phyloP scores from a whole-genome alignment of 192 early-diverging fungal genomes.

The Rhizoclosmatium sp. region DNA sequence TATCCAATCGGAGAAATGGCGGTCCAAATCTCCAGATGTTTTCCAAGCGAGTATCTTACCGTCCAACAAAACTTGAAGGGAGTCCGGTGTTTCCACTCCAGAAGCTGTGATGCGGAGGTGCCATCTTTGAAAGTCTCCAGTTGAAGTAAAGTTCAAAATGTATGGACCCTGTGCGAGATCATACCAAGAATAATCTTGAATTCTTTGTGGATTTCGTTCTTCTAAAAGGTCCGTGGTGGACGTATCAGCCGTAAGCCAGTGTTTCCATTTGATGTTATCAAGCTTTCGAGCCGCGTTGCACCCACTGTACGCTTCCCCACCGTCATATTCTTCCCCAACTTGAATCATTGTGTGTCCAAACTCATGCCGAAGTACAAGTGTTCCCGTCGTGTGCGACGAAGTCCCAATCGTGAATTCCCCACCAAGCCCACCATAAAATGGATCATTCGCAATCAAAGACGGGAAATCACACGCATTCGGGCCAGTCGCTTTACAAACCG shows the following conservation, averaged over 20 bases:
- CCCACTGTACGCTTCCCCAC: conserved; percentile 58
- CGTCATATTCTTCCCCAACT: conserved; percentile 56
- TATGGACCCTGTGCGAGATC: conserved; percentile 63
- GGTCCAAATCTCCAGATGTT: conserved; percentile 56
- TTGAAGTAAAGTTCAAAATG: conserved; percentile 56
- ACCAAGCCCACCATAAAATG: conserved; percentile 69
- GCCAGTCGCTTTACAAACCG: conserved; percentile 58
- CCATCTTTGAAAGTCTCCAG: conserved; percentile 59
- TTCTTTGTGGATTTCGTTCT: background rate
- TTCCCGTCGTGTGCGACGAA: conserved; percentile 57
- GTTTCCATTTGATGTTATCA: conserved; percentile 61
- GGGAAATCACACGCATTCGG: conserved; percentile 67
- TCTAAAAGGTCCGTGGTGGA: conserved; percentile 45
- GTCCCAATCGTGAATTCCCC: conserved; percentile 72
- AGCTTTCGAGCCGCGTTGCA: conserved; percentile 56
- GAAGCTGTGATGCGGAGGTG: conserved; percentile 62
- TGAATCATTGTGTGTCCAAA: conserved; percentile 54
- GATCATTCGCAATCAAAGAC: conserved; percentile 65
- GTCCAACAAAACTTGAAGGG: conserved; percentile 59
- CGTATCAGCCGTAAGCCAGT: conserved; percentile 59
- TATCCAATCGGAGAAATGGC: conserved; percentile 41
- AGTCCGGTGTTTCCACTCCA: conserved; percentile 60
- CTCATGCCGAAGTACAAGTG: conserved; percentile 68
- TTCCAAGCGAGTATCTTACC: conserved; percentile 61
- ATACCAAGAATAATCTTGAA: conserved; percentile 58